phyloP scores from a whole-genome alignment of 495 filamentous ascomycete genomes.

The Daldinia bambusicola region DNA sequence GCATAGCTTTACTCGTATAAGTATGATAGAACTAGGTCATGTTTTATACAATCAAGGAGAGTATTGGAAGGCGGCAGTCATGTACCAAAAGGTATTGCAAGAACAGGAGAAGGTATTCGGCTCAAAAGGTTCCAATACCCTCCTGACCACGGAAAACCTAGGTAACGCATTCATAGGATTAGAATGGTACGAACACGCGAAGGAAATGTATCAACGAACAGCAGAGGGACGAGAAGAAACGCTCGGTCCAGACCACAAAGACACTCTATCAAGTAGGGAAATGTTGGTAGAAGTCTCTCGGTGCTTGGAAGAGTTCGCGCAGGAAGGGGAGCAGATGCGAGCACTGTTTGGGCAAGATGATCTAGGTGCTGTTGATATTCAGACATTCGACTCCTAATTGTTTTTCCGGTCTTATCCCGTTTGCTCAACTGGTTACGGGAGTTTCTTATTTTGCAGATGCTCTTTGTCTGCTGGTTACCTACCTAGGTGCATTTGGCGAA shows the following conservation, averaged over 20 bases:
- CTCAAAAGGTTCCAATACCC: neutral
- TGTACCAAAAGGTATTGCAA: neutral
- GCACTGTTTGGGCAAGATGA: neutral
- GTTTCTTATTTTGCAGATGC: too few species aligned
- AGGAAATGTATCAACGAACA: neutral
- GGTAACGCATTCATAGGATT: neutral
- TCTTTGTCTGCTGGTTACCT: too few species aligned
- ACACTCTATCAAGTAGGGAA: neutral
- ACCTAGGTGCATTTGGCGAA: too few species aligned
- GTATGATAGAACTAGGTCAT: neutral
- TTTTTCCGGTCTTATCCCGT: too few species aligned
- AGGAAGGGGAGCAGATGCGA: neutral
- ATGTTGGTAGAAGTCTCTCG: neutral
- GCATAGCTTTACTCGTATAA: fast-evolving
- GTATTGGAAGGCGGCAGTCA: neutral
- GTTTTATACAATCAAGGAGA: neutral
- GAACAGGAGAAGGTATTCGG: neutral
- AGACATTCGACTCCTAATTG: too few species aligned
- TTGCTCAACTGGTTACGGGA: too few species aligned
- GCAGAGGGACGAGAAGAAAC: neutral
- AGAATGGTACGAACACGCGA: neutral
- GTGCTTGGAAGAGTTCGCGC: neutral
- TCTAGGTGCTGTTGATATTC: neutral
- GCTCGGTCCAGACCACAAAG: neutral
- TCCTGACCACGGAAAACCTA: neutral